Evolutionary conservation across 805 yeast genomes (phyloP), one percentile per base, ranked within the genome.

Genomic region (Cyberlindnera xylosilytica): DNA sequence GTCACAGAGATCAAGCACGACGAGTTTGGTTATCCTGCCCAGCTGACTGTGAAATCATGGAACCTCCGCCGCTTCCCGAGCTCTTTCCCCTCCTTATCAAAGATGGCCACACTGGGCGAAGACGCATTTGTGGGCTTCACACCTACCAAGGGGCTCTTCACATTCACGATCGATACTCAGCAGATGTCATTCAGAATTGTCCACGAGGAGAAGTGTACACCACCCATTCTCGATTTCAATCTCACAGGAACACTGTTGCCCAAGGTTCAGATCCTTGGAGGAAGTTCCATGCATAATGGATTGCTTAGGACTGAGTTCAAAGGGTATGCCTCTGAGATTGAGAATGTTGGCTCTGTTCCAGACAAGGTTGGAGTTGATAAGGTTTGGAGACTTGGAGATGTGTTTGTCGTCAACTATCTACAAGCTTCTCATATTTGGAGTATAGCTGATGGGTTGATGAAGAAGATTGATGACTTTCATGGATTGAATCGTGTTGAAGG

Each of bases 191-290:
- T 49, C 11, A n/a, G 22, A 6, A 18, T 33, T 1, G 18, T 41
- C 6, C 30, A 44, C 1, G 3, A 15, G 8, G 5, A 33, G 6
- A 20, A 33, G 12, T 31, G 37, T 9, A 36, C 51, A 2, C 53
- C 52, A 2, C 53, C 62, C 4, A 41, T 56, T 2, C 28, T 56
- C 24, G 62, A 57, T 28, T 41, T 57, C 23, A 52, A 53, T 20
- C 36, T 56, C 8, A 36, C 54, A 1, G 58, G 58, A 0, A 36
- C 52, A 1, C 20, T 23, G 4, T 17, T 46, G 3, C 58, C 58
- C 3, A 57, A 57, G 27, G 12, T 57, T 6, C 61, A 56, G 36
- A 39, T 44, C 2, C 42, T 52, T 19, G 62, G 62, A 6, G 62
- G 61, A 1, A 26, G 37, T 11, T 45, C 45, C 3, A 33, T 51